Evolutionary conservation across 805 yeast genomes (phyloP).

Genomic region (Saccharomyces mikatae): DNA sequence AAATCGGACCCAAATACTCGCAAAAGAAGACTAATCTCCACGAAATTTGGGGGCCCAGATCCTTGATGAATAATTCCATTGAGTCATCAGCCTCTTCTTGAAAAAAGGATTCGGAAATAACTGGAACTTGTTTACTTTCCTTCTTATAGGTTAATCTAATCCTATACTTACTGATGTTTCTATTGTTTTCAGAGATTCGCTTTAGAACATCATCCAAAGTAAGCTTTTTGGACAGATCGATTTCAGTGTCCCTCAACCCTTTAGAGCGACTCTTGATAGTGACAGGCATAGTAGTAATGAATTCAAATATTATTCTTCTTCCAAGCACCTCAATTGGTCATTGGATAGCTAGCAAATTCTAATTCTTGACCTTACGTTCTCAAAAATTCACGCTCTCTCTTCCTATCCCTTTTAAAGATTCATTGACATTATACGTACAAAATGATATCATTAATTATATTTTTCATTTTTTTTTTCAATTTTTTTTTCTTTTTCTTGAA

Average conservation of each 20-base stretch:
- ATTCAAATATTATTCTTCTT: neutral
- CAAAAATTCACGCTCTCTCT: neutral
- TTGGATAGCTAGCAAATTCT: too few relatives aligned
- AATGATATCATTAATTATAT: neutral
- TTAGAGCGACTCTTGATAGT: conserved; percentile 56
- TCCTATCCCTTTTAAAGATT: neutral
- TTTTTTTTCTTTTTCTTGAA: neutral
- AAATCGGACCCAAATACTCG: conserved; percentile 85
- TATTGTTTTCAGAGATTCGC: conserved; percentile 39
- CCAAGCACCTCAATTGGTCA: neutral
- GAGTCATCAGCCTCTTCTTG: conserved; percentile 32
- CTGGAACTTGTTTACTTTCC: conserved; percentile 29
- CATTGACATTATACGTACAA: neutral
- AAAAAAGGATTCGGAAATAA: conserved; percentile 19
- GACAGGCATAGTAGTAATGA: conserved; percentile 21
- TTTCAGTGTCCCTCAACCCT: conserved; percentile 39
- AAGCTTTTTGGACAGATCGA: conserved; percentile 30
- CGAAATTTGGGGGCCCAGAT: conserved; percentile 84
- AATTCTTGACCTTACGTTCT: neutral
- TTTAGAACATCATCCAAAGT: conserved; percentile 38
- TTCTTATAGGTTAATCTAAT: conserved; percentile 44
- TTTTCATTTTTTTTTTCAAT: neutral
- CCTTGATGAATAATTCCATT: conserved; percentile 59
- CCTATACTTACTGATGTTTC: conserved; percentile 39
- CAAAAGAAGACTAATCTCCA: conserved; percentile 86